Base-by-base conservation (phyloP, 2,329 filamentous ascomycete species). In the Penicillium sp. region DNA sequence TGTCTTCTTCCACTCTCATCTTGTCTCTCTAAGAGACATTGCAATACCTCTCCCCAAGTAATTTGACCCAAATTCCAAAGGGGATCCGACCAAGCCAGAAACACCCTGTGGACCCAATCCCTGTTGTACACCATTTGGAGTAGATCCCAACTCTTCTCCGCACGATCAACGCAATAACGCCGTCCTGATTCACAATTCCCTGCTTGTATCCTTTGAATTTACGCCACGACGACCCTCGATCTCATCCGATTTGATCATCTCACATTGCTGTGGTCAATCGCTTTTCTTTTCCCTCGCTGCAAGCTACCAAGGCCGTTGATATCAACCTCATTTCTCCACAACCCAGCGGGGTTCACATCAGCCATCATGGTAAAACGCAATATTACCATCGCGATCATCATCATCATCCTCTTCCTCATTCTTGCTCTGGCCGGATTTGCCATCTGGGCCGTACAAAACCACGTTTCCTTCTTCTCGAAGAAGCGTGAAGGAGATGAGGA, bases 351-450 rank as follows among this genome's bases (percentile, higher is more conserved):
- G 36, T 49, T 37, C 21, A 28, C 16, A 24, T 45, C 23, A 43
- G 31, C 43, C 57, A 71, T 62, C 48, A 79, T 77, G 71, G 70
- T 77, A 18, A 64, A 79, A 58, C 68, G 70, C 54, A 81, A 81
- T 67, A 71, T 78, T 62, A 70, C 76, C 61, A 77, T 81, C 57
- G 78, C 78, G 13, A 73, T 81, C 53, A 81, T 81, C 63, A 73
- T 81, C 59, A 79, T 81, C 60, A 57, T 78, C 40, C 70, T 81
- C 51, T 80, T 80, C 63, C 55, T 81, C 47, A 55, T 80, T 43
- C 73, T 81, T 34, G 75, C 74, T 18, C 54, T 76, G 23, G 71
- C 74, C 36, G 76, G 73, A 4, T 77, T 71, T 48, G 63, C 63
- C 9, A 73, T 74, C 58, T 75, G 66, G 49, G 67, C 69, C 5